Conservation (phyloP, 1,284 basidiomycete genomes). For the Uromyces viciae-fabae region DNA sequence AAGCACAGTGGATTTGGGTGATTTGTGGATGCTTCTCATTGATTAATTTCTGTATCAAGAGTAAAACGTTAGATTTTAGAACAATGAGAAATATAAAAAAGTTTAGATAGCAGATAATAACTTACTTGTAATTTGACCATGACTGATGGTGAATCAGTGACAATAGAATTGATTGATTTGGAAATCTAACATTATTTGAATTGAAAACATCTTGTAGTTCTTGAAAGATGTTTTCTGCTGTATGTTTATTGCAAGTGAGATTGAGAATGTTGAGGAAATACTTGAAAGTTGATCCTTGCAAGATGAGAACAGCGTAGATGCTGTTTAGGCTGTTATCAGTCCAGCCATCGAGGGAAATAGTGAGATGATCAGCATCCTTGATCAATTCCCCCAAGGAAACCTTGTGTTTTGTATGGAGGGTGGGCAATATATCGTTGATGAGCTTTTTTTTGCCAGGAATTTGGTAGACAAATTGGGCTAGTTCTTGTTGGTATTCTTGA, state of each 20-base stretch:
- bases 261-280: background rate
- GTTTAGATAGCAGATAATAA: background rate
- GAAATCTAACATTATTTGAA: background rate
- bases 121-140: conserved; percentile 20
- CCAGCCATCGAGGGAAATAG: conserved; percentile 7
- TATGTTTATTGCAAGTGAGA: background rate
- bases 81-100: background rate
- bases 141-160: background rate
- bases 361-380: background rate
- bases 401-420: background rate
- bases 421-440: background rate
- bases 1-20: background rate
- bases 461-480: background rate
- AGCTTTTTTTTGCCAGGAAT: background rate
- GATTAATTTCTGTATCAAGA: background rate
- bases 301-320: background rate
- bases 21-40: background rate
- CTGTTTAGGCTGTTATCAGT: background rate
- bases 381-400: background rate
- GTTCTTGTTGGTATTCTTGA: conserved; percentile 7
- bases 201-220: background rate
- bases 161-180: background rate
- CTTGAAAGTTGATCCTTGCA: background rate
- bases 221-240: background rate
- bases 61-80: too few species aligned